Percentiles rank a stretch among this genome's conserved stretches.
These are phyloP conservation scores for Chloris gayana DNA, from an alignment of 176 grass and related monocot genomes.

Conservation along the genomic window DNA sequence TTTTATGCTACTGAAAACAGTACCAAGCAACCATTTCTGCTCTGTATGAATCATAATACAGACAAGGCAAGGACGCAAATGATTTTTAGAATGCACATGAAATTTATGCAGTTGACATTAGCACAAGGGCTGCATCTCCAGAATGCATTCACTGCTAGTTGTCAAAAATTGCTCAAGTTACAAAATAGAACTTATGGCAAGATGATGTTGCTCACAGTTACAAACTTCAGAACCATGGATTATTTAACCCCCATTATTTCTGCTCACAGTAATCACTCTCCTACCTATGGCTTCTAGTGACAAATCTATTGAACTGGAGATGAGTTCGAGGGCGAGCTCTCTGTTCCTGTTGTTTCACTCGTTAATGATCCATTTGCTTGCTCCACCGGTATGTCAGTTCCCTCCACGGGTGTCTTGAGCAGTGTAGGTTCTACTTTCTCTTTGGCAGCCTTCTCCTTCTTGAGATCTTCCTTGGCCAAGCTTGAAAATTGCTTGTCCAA, in stretches of 20 bases:
- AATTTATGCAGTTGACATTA: neutral
- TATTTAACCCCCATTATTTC: conserved; percentile 36
- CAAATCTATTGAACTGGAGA: conserved; percentile 39
- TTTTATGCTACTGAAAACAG: neutral
- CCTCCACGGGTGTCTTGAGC: conserved; percentile 22
- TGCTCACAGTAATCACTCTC: conserved; percentile 20
- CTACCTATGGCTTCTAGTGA: conserved; percentile 27
- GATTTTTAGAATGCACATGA: neutral
- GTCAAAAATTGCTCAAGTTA: conserved; percentile 50
- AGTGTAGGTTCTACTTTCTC: conserved; percentile 32
- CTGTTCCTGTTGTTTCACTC: conserved; percentile 17
- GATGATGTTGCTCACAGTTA: conserved; percentile 5
- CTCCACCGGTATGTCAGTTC: conserved; percentile 39
- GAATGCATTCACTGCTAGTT: neutral
- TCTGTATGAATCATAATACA: neutral
- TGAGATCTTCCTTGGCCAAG: conserved; percentile 71
- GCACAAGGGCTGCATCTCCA: conserved; percentile 29
- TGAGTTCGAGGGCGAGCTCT: conserved; percentile 29
- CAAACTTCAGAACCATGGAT: conserved; percentile 35
- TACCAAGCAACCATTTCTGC: neutral
- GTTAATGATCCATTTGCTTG: conserved; percentile 31
- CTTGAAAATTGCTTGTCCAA: conserved; percentile 80
- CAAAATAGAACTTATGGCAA: conserved; percentile 27
- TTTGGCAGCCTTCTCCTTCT: conserved; percentile 47
- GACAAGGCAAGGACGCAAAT: neutral